Conservation (phyloP, 768 basidiomycete species). For the Naganishia antarctica region DNA sequence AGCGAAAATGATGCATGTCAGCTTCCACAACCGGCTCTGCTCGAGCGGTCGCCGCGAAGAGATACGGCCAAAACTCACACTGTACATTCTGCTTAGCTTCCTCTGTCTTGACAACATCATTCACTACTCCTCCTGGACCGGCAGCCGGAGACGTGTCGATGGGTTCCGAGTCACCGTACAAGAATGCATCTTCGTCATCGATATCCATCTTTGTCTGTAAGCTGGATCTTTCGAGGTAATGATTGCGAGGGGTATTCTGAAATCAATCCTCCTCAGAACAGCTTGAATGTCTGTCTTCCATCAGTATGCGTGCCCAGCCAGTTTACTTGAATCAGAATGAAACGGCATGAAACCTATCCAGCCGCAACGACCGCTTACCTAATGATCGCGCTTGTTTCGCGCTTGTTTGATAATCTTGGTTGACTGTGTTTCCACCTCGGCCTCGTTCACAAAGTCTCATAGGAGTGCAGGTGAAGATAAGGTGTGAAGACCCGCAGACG, state of each 20-base stretch:
- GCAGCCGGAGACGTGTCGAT: not conserved
- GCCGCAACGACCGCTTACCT: not conserved
- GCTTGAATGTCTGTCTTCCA: too few relatives aligned
- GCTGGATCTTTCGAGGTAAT: too few relatives aligned
- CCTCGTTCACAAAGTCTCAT: not conserved
- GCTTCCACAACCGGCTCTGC: not conserved
- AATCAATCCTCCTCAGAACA: too few relatives aligned
- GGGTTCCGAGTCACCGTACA: slow-evolving; percentile 60
- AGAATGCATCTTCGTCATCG: slow-evolving; percentile 75
- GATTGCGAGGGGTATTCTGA: too few relatives aligned
- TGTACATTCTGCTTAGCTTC: slow-evolving; percentile 17
- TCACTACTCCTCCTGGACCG: not conserved
- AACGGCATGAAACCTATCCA: too few relatives aligned
- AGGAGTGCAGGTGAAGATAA: too few relatives aligned
- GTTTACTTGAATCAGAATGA: too few relatives aligned
- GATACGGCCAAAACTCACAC: not conserved
- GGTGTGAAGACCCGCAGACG: too few relatives aligned
- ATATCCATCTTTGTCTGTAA: slow-evolving; percentile 35
- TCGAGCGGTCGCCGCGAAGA: not conserved
- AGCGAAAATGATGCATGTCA: not conserved
- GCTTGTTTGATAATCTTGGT: not conserved
- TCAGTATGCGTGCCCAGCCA: too few relatives aligned
- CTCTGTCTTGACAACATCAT: slow-evolving; percentile 18
- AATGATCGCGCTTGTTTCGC: not conserved
- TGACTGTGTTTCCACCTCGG: slow-evolving; percentile 17